Conservation (phyloP, 208 protist species). For the Trypanosoma brucei region DNA sequence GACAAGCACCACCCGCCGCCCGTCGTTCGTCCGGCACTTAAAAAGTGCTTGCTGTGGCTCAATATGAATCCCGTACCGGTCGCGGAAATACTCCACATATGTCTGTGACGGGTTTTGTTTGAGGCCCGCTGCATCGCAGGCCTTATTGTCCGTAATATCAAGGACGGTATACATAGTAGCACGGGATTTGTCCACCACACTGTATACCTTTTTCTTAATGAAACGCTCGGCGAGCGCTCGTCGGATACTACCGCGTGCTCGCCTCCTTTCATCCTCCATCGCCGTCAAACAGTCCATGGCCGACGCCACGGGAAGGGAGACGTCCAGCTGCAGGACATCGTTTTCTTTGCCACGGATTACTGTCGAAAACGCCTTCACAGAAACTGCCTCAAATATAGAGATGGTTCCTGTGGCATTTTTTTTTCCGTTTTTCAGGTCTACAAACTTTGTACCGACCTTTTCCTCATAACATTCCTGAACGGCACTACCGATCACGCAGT, state of each 20-base stretch:
- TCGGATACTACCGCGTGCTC: neutral
- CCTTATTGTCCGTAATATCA: conserved; percentile 9
- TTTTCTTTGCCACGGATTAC: conserved; percentile 7
- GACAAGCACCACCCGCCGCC: conserved; percentile 10
- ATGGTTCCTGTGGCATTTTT: neutral
- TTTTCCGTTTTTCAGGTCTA: conserved; percentile 4
- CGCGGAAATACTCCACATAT: conserved; percentile 15
- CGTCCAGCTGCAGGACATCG: conserved; percentile 2
- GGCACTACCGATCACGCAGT: conserved; percentile 13
- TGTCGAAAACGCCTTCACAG: conserved; percentile 9
- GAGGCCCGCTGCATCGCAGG: conserved; percentile 2
- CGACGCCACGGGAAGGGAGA: conserved; percentile 10
- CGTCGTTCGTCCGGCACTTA: neutral
- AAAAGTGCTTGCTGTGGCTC: conserved; percentile 10
- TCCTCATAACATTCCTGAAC: conserved; percentile 12
- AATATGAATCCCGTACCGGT: conserved; percentile 8
- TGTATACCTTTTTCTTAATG: conserved; percentile 14
- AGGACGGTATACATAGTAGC: conserved; percentile 10
- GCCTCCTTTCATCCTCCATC: conserved; percentile 11
- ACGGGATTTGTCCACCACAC: neutral
- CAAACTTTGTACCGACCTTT: conserved; percentile 8
- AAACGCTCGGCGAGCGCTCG: conserved; percentile 7
- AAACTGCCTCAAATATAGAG: conserved; percentile 8
- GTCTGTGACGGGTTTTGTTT: conserved; percentile 19
- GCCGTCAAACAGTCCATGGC: conserved; percentile 6